Base-by-base conservation (phyloP, 2,329 filamentous ascomycete species). In the Xylariaceae sp. region DNA sequence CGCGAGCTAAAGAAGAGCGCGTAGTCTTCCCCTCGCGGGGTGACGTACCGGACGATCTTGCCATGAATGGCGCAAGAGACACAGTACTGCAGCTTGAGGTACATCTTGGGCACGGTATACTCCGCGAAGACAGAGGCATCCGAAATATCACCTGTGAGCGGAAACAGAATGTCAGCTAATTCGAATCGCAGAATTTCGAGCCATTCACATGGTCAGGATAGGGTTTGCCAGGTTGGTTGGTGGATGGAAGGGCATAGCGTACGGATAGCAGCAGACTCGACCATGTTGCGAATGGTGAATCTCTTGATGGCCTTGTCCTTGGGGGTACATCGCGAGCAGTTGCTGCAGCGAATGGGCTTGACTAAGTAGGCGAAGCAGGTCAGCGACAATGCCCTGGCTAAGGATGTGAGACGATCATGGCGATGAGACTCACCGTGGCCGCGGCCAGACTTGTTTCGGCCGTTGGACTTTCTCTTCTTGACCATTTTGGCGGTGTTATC, bases 251-350 rank as follows among this genome's bases (percentile, higher is more conserved):
- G 30, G 30, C 15, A 7, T 19, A 55, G 88, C 90, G 66, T 90
- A 97, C 94, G 93, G 73, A 98, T 97, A 68, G 93, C 93, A 67
- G 94, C 93, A 66, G 90, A 96, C 79, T 98, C 93, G 61, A 98
- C 93, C 93, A 98, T 98, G 87, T 98, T 97, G 73, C 93, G 87
- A 82, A 98, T 81, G 78, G 93, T 98, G 83, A 98, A 98, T 78
- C 93, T 84, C 89, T 98, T 98, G 83, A 98, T 97, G 62, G 94
- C 93, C 89, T 98, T 98, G 69, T 98, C 93, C 86, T 98, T 98
- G 72, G 90, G 90, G 49, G 87, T 94, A 81, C 85, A 89, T 76
- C 85, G 81, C 68, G 77, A 79, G 78, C 78, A 81, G 77, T 81
- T 81, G 72, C 72, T 76, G 77, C 78, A 81, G 61, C 78, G 87